Evolutionary conservation across 768 basidiomycete genomes (phyloP), one percentile per base, ranked within the genome.

Genomic region (Podaxis rugospora): DNA sequence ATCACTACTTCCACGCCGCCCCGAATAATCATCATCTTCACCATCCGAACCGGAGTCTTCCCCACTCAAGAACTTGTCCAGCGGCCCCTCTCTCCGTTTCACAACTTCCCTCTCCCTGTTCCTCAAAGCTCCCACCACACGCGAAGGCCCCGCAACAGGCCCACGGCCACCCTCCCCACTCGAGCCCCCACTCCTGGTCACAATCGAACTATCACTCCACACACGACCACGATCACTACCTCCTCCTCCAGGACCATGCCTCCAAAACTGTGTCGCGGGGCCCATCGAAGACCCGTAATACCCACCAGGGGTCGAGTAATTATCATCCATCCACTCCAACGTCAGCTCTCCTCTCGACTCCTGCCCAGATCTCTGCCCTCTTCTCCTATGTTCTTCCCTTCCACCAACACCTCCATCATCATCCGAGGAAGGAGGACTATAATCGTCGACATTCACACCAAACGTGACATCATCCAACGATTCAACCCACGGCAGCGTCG

Each of bases 61-160:
- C 39, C 62, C 64, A 50, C 64, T 58, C 23, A 57, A 59, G 51
- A 65, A 58, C 40, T 49, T 59, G 16, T 56, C 60, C 18, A 52
- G 35, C 27, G 55, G 32, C 40, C 35, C 62, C 39, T 63, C 62
- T 36, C 49, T 28, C 32, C 47, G 32, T 11, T 9, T 21, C 27
- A 40, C 37, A 21, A 57, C 35, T 18, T 55, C 52, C 51, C 10
- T 36, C n/a, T 50, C 53, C 44, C 14, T 6, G 3, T 16, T 1
- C 23, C 57, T 37, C 23, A 9, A 32, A 32, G 7, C 32, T 7
- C 32, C 23, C 9, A 16, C 23, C 9, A 16, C 5, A 14, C 36
- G 46, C 35, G 46, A 57, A 11, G 49, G 18, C 2, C 46, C 47
- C 16, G 23, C 32, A 5, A 47, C 28, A 25, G 46, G 57, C 27